These are phyloP conservation scores for Tetradesmus obliquus DNA, from an alignment of 139 green algal genomes.

Conservation along the genomic window DNA sequence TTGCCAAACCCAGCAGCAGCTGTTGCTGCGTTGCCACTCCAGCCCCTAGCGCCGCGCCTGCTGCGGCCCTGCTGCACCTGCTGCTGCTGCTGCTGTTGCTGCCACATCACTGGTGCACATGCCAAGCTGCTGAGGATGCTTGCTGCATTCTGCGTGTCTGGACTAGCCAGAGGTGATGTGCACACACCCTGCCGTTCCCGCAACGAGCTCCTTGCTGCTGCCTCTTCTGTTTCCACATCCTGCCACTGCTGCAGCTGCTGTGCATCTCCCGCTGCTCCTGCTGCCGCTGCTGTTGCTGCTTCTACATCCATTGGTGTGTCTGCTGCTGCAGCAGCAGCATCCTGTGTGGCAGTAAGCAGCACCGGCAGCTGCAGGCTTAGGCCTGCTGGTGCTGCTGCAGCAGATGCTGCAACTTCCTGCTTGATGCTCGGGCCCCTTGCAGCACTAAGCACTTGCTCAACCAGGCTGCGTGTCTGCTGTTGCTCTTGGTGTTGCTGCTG, in stretches of 20 bases:
- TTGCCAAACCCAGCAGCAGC: not conserved
- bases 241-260: not conserved
- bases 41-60: not conserved
- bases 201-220: not conserved
- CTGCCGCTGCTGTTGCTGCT: not conserved
- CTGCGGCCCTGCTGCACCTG: not conserved
- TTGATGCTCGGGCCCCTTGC: not conserved
- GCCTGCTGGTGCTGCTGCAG: slow-evolving; percentile 8
- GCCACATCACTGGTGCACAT: not conserved
- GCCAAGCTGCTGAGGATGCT: slow-evolving; percentile 15
- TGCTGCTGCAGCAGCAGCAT: not conserved
- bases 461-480: not conserved
- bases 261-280: not conserved
- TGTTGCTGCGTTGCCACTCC: not conserved
- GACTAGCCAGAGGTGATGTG: not conserved
- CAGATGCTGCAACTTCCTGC: not conserved
- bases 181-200: not conserved
- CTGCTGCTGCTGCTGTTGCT: slow-evolving; percentile 16
- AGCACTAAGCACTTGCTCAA: not conserved
- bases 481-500: not conserved
- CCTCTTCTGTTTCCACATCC: not conserved
- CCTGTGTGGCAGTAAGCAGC: not conserved
- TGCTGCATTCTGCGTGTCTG: not conserved
- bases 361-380: not conserved
- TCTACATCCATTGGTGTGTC: too few species aligned